Percentiles rank a stretch among this genome's conserved stretches.
phyloP scores from a whole-genome alignment of 805 yeast genomes.

The Nematodospora valgi region DNA sequence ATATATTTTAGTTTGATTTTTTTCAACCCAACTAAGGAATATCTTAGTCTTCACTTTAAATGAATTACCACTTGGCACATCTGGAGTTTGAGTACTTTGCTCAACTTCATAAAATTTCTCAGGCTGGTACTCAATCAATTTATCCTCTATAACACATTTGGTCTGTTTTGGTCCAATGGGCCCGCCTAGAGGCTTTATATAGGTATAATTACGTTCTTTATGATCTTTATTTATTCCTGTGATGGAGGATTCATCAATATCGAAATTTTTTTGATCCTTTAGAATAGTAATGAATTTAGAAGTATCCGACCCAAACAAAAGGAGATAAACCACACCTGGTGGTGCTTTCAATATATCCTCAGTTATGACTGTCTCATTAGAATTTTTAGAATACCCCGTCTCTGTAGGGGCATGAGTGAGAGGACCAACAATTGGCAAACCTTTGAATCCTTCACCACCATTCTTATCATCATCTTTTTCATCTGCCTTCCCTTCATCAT shows the following conservation, averaged over 20 bases:
- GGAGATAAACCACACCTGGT: slow-evolving; percentile 53
- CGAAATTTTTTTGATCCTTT: slow-evolving; percentile 60
- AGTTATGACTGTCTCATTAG: slow-evolving; percentile 52
- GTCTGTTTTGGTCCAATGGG: slow-evolving; percentile 80
- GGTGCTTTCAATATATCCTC: slow-evolving; percentile 61
- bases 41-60: slow-evolving; percentile 60
- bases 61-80: slow-evolving; percentile 76
- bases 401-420: slow-evolving; percentile 48
- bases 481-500: slow-evolving; percentile 9
- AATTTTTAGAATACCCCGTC: slow-evolving; percentile 39
- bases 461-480: slow-evolving; percentile 23
- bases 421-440: slow-evolving; percentile 43
- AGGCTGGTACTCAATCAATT: slow-evolving; percentile 50
- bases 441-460: slow-evolving; percentile 23
- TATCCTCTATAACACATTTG: slow-evolving; percentile 59
- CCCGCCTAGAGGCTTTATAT: slow-evolving; percentile 60
- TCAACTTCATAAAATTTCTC: slow-evolving; percentile 45
- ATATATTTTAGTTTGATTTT: slow-evolving; percentile 49
- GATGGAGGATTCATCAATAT: slow-evolving; percentile 47
- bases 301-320: slow-evolving; percentile 63
- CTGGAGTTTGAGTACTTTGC: slow-evolving; percentile 68
- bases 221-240: slow-evolving; percentile 20
- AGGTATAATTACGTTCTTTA: slow-evolving; percentile 48
- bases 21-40: slow-evolving; percentile 60
- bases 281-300: slow-evolving; percentile 43